Evolutionary conservation across 129 eudicot genomes (phyloP), one percentile per base, ranked within the genome.

Genomic region (Flaveria trinervia): DNA sequence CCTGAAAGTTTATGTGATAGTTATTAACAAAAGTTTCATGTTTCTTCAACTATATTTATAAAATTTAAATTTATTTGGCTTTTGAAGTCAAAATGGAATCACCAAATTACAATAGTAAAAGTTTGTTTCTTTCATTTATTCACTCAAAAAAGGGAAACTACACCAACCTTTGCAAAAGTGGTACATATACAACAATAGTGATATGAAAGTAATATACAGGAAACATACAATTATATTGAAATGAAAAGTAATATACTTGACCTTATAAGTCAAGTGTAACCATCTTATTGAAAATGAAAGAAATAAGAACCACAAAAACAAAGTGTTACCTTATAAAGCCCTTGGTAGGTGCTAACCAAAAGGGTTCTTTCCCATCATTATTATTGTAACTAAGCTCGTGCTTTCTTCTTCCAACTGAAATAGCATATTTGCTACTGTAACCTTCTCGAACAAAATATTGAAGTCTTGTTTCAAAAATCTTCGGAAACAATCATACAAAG

Each of bases 351-450:
- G 70, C 20, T n/a, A 81, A 51, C 96, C 88, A 88, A 80, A 82
- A 86, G 59, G 92, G 89, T 67, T 75, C 70, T 55, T 77, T 67
- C 22, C 30, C 68, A 16, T 89, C 84, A 77, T 82, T 79, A 68
- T 83, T 81, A 64, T 83, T 78, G 71, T 61, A 67, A 73, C 78
- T 71, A 68, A 71, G 74, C 66, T 75, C 83, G 4, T 75, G 77
- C 79, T 88, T 76, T 76, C 82, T 82, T 68, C 87, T 73, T 75
- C 83, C 86, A n/a, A 60, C 82, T 65, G 83, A 77, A n/a, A 62
- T 48, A 64, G 62, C 72, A 80, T 55, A 71, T 69, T 57, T 83
- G 54, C 82, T 18, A 74, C 72, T 73, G 74, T 80, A 56, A 72
- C 67, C 56, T 66, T 55, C 76, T 70, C 5, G 75, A 59, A 55